Conservation (phyloP, 192 early-diverging fungal genomes). For the Phlyctochytrium bullatum region DNA sequence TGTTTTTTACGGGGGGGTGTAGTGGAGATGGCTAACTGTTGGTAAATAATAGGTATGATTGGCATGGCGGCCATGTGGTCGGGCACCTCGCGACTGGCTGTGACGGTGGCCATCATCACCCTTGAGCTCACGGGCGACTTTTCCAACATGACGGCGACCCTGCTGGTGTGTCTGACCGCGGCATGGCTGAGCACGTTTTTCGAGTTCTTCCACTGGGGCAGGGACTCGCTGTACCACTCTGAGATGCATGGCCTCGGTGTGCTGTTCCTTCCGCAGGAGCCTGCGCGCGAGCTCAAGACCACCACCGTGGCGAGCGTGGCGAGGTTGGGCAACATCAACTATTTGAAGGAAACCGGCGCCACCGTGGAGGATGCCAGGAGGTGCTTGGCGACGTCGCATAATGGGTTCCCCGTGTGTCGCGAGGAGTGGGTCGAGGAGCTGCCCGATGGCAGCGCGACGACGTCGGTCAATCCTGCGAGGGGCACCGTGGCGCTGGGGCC, state of each 20-base stretch:
- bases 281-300: constrained; percentile 17
- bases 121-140: constrained; percentile 41
- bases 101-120: constrained; percentile 34
- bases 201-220: constrained; percentile 7
- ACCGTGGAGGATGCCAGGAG: background rate
- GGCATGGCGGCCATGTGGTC: constrained; percentile 38
- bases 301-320: constrained; percentile 21
- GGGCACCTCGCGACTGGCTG: constrained; percentile 31
- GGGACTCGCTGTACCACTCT: constrained; percentile 35
- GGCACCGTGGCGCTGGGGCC: background rate
- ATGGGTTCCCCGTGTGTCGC: constrained; percentile 30
- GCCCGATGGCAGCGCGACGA: constrained; percentile 12
- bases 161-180: constrained; percentile 19
- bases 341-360: constrained; percentile 10
- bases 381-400: constrained; percentile 1
- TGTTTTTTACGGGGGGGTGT: background rate
- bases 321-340: constrained; percentile 12
- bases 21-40: too few relatives aligned
- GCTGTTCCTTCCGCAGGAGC: constrained; percentile 31
- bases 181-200: constrained; percentile 26
- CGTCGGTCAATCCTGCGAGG: background rate
- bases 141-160: constrained; percentile 24
- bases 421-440: constrained; percentile 19
- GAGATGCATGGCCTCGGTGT: constrained; percentile 35
- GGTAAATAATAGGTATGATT: constrained; percentile 23